Base-by-base conservation (phyloP, 805 yeast genomes). In the Hanseniaspora vineae region DNA sequence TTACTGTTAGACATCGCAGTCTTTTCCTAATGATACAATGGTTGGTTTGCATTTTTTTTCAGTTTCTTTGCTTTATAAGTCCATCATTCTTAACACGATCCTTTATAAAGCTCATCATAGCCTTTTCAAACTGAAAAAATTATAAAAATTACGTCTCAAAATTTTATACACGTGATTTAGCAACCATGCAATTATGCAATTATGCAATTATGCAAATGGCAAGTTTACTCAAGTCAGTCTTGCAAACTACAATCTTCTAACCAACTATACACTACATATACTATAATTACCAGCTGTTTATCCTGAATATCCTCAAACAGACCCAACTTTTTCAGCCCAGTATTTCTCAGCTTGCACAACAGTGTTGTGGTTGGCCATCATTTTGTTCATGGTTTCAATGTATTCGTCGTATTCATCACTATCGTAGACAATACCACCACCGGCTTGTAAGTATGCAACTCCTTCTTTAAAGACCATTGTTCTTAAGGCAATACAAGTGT, bases 361-460 rank as follows among this genome's bases (percentile, higher is more conserved):
- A 13, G 97, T 87, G 54, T 78, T 77, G 65, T 82, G 83, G 67
- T 92, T 92, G 49, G 97, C 94, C 69, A 75, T 79, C 95, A 92
- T 88, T 70, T 92, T 92, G 72, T 92, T 92, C 83, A 92, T 81
- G 1, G 97, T 92, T 70, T 92, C 98, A 44, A 88, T 70, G 64
- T 88, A 92, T 69, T 92, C 98, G 52, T 90, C 98, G 58, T 81
- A 80, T 49, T 94, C 95, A 63, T 92, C 97, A 53, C 95, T 83
- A 63, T 92, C 98, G 62, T 72, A 81, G 20, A 92, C 98, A 62
- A 92, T 92, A 50, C 99, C 99, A 49, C 99, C 99, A 54, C 99
- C 98, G 2, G 98, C 97, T 71, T 92, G 99, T 56, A 92, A 71
- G 58, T 88, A 90, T 0, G 96, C 97, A 46, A 77, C 71, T 23